These are phyloP conservation scores for Lactarius akahatsu DNA, from an alignment of 768 basidiomycete genomes.

Conservation along the genomic window DNA sequence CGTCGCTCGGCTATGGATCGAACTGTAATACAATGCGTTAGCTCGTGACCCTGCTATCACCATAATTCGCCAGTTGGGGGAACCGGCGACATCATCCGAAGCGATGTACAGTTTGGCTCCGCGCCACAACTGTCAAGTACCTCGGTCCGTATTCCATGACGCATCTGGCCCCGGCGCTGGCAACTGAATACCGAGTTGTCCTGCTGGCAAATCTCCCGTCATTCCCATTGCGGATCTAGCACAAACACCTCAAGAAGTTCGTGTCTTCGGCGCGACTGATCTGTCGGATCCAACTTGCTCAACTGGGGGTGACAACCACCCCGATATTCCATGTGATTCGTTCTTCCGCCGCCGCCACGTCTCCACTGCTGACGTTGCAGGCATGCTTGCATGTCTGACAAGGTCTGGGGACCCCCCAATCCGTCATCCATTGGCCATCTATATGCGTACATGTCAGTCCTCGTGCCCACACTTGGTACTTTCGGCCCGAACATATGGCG, in stretches of 20 bases:
- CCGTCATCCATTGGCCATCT: neutral
- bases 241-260: neutral
- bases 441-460: slow-evolving; percentile 1
- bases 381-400: neutral
- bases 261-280: neutral
- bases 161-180: neutral
- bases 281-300: neutral
- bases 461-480: slow-evolving; percentile 20
- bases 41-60: neutral
- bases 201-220: neutral
- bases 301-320: slow-evolving; percentile 2
- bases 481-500: slow-evolving; percentile 10
- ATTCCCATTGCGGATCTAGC: neutral
- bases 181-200: neutral
- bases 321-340: slow-evolving; percentile 14
- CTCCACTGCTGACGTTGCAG: neutral
- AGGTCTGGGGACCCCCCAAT: neutral
- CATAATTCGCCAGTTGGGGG: neutral
- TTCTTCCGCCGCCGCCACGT: neutral
- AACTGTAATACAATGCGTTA: neutral
- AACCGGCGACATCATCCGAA: neutral
- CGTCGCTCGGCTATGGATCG: neutral
- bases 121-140: slow-evolving; percentile 16
- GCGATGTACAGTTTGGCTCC: slow-evolving; percentile 6
- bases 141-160: neutral